Percentiles rank a stretch among this genome's conserved stretches.
Evolutionary conservation across 768 basidiomycete genomes (phyloP).

Genomic region (Auricularia sp.): DNA sequence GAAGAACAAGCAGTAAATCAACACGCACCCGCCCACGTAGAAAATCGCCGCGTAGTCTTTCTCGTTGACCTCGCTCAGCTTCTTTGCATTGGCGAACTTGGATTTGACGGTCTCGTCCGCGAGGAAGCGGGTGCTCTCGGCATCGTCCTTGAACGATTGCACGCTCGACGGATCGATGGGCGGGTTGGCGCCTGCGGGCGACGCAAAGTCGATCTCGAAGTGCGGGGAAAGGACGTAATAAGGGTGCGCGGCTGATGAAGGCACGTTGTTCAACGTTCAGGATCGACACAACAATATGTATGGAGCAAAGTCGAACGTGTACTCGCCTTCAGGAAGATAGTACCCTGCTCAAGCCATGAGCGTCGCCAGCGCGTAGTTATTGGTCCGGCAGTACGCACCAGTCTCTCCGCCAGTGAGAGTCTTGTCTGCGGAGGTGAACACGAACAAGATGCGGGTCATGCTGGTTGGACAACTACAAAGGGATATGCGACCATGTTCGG

Average conservation of each 20-base stretch:
- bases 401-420: slow-evolving; percentile 41
- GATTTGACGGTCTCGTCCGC: slow-evolving; percentile 41
- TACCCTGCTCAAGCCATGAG: background rate
- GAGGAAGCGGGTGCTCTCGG: slow-evolving; percentile 45
- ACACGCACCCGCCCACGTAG: slow-evolving; percentile 47
- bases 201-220: slow-evolving; percentile 47
- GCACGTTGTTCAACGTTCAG: background rate
- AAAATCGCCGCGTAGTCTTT: slow-evolving; percentile 65
- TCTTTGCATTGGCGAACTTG: slow-evolving; percentile 49
- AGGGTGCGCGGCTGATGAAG: slow-evolving; percentile 46
- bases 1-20: background rate
- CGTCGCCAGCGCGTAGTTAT: background rate
- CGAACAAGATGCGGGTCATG: slow-evolving; percentile 43
- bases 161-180: slow-evolving; percentile 54
- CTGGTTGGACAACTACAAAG: too few relatives aligned
- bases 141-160: slow-evolving; percentile 46
- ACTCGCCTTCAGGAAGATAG: background rate
- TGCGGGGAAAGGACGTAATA: slow-evolving; percentile 48
- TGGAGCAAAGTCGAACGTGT: background rate
- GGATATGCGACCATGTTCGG: too few relatives aligned
- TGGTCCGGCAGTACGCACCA: slow-evolving; percentile 16
- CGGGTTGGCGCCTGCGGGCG: slow-evolving; percentile 56
- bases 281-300: too few relatives aligned
- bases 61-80: slow-evolving; percentile 46
- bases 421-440: slow-evolving; percentile 57